Percentiles rank a stretch among this genome's conserved stretches.
These are phyloP conservation scores for Mucor velutinosus DNA, from an alignment of 371 early-diverging fungal species.

Conservation along the genomic window DNA sequence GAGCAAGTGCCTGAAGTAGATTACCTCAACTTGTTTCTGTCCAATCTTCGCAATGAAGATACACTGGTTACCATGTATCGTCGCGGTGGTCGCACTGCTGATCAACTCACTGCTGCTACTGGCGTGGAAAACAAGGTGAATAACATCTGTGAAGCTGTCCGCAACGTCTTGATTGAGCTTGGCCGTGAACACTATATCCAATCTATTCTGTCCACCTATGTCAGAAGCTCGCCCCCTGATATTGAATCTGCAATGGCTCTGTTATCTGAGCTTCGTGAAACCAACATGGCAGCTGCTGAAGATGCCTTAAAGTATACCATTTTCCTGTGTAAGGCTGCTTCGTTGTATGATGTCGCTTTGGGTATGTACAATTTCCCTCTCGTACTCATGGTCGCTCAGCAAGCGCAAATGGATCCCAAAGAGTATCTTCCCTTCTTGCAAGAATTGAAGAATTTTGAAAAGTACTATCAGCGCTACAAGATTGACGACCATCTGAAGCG, in stretches of 20 bases:
- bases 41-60: constrained; percentile 76
- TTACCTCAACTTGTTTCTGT: constrained; percentile 88
- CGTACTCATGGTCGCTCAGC: constrained; percentile 93
- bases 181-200: constrained; percentile 74
- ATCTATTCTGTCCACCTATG: constrained; percentile 85
- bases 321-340: constrained; percentile 87
- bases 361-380: constrained; percentile 94
- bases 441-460: constrained; percentile 74
- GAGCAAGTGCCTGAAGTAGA: constrained; percentile 82
- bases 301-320: constrained; percentile 89
- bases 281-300: constrained; percentile 69
- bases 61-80: constrained; percentile 69
- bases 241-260: constrained; percentile 79
- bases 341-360: constrained; percentile 88
- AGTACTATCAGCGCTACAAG: constrained; percentile 78
- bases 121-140: constrained; percentile 71
- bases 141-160: constrained; percentile 74
- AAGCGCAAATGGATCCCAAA: constrained; percentile 93
- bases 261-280: constrained; percentile 52
- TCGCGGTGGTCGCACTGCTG: constrained; percentile 24
- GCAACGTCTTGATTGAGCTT: constrained; percentile 60
- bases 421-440: constrained; percentile 92
- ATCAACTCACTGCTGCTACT: constrained; percentile 11
- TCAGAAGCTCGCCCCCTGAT: constrained; percentile 82
- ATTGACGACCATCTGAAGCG: constrained; percentile 89